A percentile compares a stretch with the other conserved stretches of the same genome.
Conservation (phyloP, 1,139 yeast genomes). For the Saccharomyces pastorianus region DNA sequence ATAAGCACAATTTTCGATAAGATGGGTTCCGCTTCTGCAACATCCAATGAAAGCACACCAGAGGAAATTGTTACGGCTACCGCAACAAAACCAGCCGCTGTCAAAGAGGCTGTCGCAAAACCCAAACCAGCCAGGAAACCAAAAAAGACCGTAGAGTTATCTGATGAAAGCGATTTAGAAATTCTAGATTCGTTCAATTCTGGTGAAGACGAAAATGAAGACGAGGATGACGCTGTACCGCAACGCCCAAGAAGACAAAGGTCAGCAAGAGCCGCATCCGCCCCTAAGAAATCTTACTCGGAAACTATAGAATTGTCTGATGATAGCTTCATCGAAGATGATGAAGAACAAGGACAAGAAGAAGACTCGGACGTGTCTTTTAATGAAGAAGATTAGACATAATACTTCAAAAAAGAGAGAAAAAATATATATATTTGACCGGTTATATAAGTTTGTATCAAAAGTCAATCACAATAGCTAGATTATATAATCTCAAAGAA, state of each 20-base stretch:
- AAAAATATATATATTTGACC: neutral
- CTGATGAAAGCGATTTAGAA: constrained; percentile 25
- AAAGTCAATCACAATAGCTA: neutral
- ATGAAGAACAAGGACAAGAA: constrained; percentile 12
- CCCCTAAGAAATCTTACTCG: constrained; percentile 19
- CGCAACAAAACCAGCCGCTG: constrained; percentile 1
- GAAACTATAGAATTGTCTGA: constrained; percentile 27
- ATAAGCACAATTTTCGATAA: constrained; percentile 23
- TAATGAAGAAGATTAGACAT: constrained; percentile 13
- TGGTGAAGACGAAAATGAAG: constrained; percentile 8
- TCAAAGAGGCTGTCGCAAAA: constrained; percentile 5
- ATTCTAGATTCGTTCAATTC: constrained; percentile 7
- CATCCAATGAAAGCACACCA: constrained; percentile 6
- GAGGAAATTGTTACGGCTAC: neutral
- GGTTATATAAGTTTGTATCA: neutral
- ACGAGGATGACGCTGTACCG: constrained; percentile 20
- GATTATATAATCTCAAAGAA: neutral
- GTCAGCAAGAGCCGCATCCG: constrained; percentile 21
- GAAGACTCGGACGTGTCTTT: constrained; percentile 22
- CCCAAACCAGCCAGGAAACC: constrained; percentile 3
- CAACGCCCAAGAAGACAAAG: constrained; percentile 21
- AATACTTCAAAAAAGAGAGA: no score
- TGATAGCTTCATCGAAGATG: constrained; percentile 27
- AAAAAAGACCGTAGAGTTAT: constrained; percentile 9
- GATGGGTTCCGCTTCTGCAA: constrained; percentile 8